These are phyloP conservation scores for Pleoardoris graminearum DNA, from an alignment of 2,329 filamentous ascomycete genomes.

Conservation along the genomic window DNA sequence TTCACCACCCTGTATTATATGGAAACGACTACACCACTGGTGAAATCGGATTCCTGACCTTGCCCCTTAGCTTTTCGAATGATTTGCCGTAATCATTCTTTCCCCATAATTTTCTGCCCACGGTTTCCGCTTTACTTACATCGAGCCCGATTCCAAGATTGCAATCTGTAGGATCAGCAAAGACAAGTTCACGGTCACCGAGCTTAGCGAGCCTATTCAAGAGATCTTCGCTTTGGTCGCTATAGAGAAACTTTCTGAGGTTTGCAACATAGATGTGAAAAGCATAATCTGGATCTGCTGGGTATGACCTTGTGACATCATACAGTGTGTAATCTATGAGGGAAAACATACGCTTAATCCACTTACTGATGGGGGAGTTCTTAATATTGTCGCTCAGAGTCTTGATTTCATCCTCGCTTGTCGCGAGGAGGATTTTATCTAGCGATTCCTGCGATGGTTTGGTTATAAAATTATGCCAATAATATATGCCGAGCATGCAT, in stretches of 20 bases:
- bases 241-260: neutral
- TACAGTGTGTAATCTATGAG: neutral
- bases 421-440: neutral
- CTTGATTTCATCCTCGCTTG: constrained; percentile 1
- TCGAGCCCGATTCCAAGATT: constrained; percentile 3
- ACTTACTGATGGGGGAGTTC: neutral
- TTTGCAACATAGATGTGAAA: neutral
- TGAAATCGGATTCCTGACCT: constrained; percentile 2
- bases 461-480: neutral
- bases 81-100: neutral
- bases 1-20: neutral
- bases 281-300: neutral
- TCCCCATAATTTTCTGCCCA: neutral
- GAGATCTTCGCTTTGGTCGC: neutral
- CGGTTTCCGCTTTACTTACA: neutral
- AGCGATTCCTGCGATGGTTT: neutral
- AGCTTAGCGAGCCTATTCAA: neutral
- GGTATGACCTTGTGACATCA: neutral
- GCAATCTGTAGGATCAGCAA: constrained; percentile 1
- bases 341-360: neutral
- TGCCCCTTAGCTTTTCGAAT: neutral
- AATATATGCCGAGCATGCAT: neutral
- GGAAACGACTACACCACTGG: neutral
- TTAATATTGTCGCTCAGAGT: neutral
- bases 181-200: constrained; percentile 4